A percentile compares a stretch with the other conserved stretches of the same genome.
phyloP scores from a whole-genome alignment of 495 filamentous ascomycete genomes.

The Neurospora discreta region DNA sequence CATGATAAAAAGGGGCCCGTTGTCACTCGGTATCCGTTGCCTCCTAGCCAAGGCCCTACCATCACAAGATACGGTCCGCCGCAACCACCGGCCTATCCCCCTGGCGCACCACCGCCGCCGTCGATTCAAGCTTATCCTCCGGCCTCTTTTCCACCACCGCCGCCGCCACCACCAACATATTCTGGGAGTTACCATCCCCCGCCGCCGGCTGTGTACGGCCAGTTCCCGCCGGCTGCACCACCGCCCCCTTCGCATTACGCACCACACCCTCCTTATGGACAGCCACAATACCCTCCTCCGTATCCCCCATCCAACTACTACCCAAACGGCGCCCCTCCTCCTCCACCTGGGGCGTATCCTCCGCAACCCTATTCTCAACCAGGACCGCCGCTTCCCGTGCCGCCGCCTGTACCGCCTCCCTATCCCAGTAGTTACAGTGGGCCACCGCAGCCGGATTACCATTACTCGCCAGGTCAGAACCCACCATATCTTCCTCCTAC shows the following conservation, averaged over 20 bases:
- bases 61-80: conserved; percentile 13
- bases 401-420: conserved; percentile 14
- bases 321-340: conserved; percentile 10
- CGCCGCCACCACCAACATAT: conserved; percentile 14
- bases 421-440: conserved; percentile 18
- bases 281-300: conserved; percentile 16
- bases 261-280: conserved; percentile 15
- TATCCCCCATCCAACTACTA: conserved; percentile 22
- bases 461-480: conserved; percentile 12
- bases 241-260: conserved; percentile 12
- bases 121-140: conserved; percentile 10
- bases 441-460: conserved; percentile 16
- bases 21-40: conserved; percentile 31
- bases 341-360: conserved; percentile 12
- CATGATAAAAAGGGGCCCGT: conserved; percentile 29
- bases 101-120: conserved; percentile 18
- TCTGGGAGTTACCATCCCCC: conserved; percentile 7
- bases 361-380: conserved; percentile 11
- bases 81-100: conserved; percentile 22
- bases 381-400: conserved; percentile 12
- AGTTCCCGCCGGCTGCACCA: conserved; percentile 1
- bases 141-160: conserved; percentile 12
- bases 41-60: conserved; percentile 17
- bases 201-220: conserved; percentile 3
- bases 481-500: conserved; percentile 11